Conservation (phyloP, 2,329 filamentous ascomycete genomes). For the Ophiostoma piceae region DNA sequence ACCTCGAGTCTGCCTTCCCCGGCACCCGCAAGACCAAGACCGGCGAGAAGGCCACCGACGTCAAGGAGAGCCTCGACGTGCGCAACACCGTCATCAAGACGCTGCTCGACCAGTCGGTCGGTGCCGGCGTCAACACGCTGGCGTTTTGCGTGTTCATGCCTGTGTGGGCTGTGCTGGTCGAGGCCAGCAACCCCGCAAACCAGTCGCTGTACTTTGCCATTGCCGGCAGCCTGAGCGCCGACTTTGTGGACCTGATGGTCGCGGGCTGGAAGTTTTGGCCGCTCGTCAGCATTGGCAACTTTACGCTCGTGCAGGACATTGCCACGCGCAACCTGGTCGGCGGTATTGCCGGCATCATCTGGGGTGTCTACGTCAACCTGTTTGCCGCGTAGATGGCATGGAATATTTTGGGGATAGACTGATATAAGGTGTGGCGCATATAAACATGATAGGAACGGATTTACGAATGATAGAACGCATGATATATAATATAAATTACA, state of each 20-base stretch:
- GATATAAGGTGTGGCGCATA: not conserved
- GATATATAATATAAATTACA: not conserved
- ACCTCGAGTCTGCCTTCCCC: conserved; percentile 69
- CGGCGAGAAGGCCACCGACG: conserved; percentile 34
- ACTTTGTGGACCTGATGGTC: conserved; percentile 59
- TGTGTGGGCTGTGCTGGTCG: conserved; percentile 31
- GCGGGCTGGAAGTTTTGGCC: conserved; percentile 72
- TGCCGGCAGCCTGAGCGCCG: conserved; percentile 42
- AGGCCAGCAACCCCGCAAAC: conserved; percentile 20
- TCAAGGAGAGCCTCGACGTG: conserved; percentile 48
- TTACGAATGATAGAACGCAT: not conserved
- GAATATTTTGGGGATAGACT: not conserved
- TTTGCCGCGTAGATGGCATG: not conserved
- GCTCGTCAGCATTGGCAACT: conserved; percentile 61
- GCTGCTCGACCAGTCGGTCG: conserved; percentile 62
- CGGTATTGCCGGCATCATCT: conserved; percentile 61
- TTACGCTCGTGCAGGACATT: conserved; percentile 58
- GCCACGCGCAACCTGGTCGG: conserved; percentile 62
- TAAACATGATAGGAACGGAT: not conserved
- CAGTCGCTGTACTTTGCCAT: conserved; percentile 36
- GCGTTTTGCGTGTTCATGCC: conserved; percentile 55
- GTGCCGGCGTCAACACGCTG: conserved; percentile 60
- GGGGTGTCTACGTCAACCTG: conserved; percentile 59
- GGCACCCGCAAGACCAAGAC: conserved; percentile 40
- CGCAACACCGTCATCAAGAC: conserved; percentile 64